phyloP scores from a whole-genome alignment of 768 basidiomycete species.

The Exidia glandulosa region DNA sequence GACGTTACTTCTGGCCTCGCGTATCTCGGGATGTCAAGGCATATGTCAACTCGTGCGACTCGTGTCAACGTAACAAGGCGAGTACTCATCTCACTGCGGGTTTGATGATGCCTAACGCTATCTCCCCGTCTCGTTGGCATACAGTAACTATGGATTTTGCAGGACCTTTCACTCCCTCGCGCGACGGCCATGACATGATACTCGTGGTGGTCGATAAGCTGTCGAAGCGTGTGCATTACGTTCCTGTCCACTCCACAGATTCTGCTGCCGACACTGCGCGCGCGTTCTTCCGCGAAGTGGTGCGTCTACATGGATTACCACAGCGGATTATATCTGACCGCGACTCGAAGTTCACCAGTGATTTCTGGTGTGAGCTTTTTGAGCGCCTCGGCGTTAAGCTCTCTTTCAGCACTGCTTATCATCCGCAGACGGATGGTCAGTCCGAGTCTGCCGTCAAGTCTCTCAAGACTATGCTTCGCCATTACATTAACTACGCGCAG shows the following conservation, averaged over 20 bases:
- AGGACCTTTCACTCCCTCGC: too few relatives aligned
- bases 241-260: too few relatives aligned
- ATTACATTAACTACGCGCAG: slow-evolving; percentile 17
- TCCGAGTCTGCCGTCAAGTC: slow-evolving; percentile 8
- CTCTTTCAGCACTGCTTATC: slow-evolving; percentile 24
- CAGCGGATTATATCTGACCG: slow-evolving; percentile 19
- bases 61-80: slow-evolving; percentile 25
- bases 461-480: slow-evolving; percentile 4
- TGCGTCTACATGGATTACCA: slow-evolving; percentile 21
- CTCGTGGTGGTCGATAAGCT: too few relatives aligned
- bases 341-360: slow-evolving; percentile 22
- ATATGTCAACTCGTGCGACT: slow-evolving; percentile 22
- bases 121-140: too few relatives aligned
- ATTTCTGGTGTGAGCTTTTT: slow-evolving; percentile 19
- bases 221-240: too few relatives aligned
- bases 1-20: slow-evolving; percentile 12
- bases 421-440: slow-evolving; percentile 26
- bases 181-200: too few relatives aligned
- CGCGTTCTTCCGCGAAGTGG: slow-evolving; percentile 15
- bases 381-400: slow-evolving; percentile 17
- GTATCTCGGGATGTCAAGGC: slow-evolving; percentile 19
- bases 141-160: too few relatives aligned
- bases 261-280: slow-evolving; percentile 6
- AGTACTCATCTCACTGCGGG: not conserved
- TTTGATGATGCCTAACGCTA: too few relatives aligned